These are phyloP conservation scores for Sporobolomyces pararoseus DNA, from an alignment of 768 basidiomycete species.

Conservation along the genomic window DNA sequence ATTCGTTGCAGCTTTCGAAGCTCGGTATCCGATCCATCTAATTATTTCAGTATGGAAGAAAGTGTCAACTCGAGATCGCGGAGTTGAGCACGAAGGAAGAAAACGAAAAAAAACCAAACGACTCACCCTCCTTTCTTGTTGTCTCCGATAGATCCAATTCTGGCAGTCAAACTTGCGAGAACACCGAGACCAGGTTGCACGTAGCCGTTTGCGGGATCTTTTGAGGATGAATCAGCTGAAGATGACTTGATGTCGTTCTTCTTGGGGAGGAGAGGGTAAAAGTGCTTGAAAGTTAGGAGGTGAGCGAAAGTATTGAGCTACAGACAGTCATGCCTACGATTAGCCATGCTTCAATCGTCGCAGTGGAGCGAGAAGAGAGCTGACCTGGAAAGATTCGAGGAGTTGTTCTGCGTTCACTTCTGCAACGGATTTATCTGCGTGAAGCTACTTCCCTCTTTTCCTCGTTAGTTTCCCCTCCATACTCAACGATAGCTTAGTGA, in stretches of 20 bases:
- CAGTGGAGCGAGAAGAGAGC: constrained; percentile 1
- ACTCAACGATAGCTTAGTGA: too few species aligned
- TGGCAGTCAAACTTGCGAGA: constrained; percentile 50
- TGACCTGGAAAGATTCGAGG: constrained; percentile 48
- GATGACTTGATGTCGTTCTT: constrained; percentile 44
- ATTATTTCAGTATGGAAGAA: background rate
- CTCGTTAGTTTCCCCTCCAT: too few species aligned
- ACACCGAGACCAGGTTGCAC: constrained; percentile 45
- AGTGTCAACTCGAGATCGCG: background rate
- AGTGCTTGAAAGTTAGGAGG: constrained; percentile 53
- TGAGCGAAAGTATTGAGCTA: constrained; percentile 53
- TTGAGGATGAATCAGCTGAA: constrained; percentile 20
- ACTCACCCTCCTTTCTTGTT: constrained; percentile 50
- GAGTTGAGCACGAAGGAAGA: constrained; percentile 40
- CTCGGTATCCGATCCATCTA: constrained; percentile 41
- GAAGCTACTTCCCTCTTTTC: constrained; percentile 47
- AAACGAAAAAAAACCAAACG: constrained; percentile 33
- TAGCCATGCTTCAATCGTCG: too few species aligned
- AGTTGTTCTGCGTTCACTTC: constrained; percentile 46
- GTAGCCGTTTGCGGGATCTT: constrained; percentile 49
- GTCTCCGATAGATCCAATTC: constrained; percentile 52
- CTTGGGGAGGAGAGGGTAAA: constrained; percentile 51
- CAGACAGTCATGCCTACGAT: too few species aligned
- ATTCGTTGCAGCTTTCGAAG: constrained; percentile 53
- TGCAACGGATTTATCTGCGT: constrained; percentile 52